Evolutionary conservation across 805 yeast genomes (phyloP).

Genomic region (Starmerella kuoi): DNA sequence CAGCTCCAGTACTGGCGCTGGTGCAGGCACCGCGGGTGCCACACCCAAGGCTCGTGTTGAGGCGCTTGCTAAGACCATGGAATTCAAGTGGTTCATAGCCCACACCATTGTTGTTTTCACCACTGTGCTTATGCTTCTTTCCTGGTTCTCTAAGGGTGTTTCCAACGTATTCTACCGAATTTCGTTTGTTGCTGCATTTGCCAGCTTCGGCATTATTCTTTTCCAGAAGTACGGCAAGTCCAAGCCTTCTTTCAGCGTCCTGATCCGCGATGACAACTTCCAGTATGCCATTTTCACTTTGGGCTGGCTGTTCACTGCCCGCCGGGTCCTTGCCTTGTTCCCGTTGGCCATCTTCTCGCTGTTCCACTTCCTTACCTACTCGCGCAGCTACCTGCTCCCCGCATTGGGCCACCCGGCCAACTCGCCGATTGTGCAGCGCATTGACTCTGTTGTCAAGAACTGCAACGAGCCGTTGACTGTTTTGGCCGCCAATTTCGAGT

Average conservation of each 20-base stretch:
- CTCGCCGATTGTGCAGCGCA: slow-evolving; percentile 24
- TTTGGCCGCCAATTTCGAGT: slow-evolving; percentile 49
- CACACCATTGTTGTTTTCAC: slow-evolving; percentile 19
- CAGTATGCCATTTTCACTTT: slow-evolving; percentile 55
- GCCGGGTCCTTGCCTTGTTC: slow-evolving; percentile 46
- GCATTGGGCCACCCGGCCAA: slow-evolving; percentile 33
- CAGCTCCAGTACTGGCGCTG: slow-evolving; percentile 2
- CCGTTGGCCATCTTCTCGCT: slow-evolving; percentile 70
- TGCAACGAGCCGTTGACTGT: slow-evolving; percentile 50
- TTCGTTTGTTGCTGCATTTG: slow-evolving; percentile 51
- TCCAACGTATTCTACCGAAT: slow-evolving; percentile 42
- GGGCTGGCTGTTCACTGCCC: slow-evolving; percentile 48
- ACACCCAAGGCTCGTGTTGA: slow-evolving; percentile 11
- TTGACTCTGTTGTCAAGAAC: slow-evolving; percentile 37
- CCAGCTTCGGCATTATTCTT: slow-evolving; percentile 64
- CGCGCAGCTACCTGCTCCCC: slow-evolving; percentile 56
- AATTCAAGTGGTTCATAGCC: slow-evolving; percentile 24
- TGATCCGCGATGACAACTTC: slow-evolving; percentile 47
- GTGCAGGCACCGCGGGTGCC: neutral
- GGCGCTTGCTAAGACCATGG: slow-evolving; percentile 22
- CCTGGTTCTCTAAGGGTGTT: slow-evolving; percentile 24
- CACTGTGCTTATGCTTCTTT: slow-evolving; percentile 14
- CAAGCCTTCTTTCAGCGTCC: slow-evolving; percentile 21
- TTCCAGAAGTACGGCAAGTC: slow-evolving; percentile 40
- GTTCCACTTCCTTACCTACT: slow-evolving; percentile 70